Conservation (phyloP, 257 asterid species). For the Nicotiana attenuata region DNA sequence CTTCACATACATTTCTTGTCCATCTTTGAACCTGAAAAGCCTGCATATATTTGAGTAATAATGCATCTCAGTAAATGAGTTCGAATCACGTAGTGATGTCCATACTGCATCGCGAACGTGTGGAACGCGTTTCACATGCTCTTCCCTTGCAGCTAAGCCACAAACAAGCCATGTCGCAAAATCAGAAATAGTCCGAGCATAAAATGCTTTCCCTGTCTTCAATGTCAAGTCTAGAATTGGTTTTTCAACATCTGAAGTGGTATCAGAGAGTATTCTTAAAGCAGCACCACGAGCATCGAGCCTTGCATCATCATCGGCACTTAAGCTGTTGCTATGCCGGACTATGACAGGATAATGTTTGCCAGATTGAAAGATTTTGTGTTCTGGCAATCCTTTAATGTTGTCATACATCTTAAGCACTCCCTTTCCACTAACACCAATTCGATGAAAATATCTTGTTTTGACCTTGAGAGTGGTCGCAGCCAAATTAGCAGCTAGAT, state of each 20-base stretch:
- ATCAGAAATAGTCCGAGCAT: constrained; percentile 72
- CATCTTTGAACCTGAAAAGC: constrained; percentile 64
- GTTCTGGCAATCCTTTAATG: constrained; percentile 56
- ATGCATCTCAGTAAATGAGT: constrained; percentile 52
- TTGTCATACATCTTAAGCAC: constrained; percentile 43
- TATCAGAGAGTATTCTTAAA: constrained; percentile 42
- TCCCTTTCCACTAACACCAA: constrained; percentile 71
- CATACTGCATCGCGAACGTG: constrained; percentile 82
- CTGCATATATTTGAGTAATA: constrained; percentile 82
- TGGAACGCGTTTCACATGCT: constrained; percentile 60
- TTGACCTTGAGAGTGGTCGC: constrained; percentile 71
- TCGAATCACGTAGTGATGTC: constrained; percentile 62
- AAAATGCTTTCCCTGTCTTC: constrained; percentile 77
- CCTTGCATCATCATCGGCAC: constrained; percentile 84
- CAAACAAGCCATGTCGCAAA: constrained; percentile 83
- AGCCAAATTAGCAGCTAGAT: constrained; percentile 72
- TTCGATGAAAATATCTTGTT: constrained; percentile 68
- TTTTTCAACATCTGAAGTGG: constrained; percentile 14
- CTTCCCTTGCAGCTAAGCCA: constrained; percentile 74
- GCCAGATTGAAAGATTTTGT: constrained; percentile 51
- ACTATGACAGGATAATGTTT: constrained; percentile 51
- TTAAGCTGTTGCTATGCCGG: constrained; percentile 80
- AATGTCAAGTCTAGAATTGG: constrained; percentile 65
- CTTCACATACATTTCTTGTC: constrained; percentile 75
- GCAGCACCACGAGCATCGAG: constrained; percentile 82